Evolutionary conservation across 768 basidiomycete species (phyloP).

Genomic region (Tricholoma matsutake): DNA sequence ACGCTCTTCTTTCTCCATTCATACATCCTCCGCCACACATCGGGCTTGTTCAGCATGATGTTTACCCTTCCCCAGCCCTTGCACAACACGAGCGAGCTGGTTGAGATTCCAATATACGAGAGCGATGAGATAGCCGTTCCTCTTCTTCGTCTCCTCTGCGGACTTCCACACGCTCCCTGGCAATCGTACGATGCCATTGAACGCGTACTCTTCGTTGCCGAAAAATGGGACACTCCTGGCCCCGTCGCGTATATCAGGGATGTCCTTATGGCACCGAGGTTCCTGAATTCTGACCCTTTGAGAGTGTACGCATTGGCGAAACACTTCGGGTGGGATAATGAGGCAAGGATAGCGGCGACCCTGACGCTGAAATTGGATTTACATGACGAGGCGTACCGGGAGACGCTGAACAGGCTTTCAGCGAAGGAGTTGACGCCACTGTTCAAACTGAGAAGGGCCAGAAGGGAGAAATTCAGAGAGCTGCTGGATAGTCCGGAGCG

Average conservation of each 20-base stretch:
- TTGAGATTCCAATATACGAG: conserved; percentile 37
- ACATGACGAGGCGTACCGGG: conserved; percentile 36
- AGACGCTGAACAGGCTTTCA: conserved; percentile 44
- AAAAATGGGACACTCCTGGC: conserved; percentile 71
- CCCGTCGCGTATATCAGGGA: conserved; percentile 55
- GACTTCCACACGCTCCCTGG: conserved; percentile 47
- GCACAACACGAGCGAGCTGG: conserved; percentile 12
- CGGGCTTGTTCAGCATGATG: conserved; percentile 59
- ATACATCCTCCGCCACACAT: conserved; percentile 53
- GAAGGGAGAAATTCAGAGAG: conserved; percentile 47
- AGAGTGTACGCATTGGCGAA: conserved; percentile 54
- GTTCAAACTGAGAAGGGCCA: conserved; percentile 52
- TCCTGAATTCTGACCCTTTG: conserved; percentile 44
- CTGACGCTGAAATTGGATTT: conserved; percentile 56
- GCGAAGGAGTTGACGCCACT: conserved; percentile 53
- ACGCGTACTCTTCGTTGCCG: conserved; percentile 54
- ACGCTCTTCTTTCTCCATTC: conserved; percentile 56
- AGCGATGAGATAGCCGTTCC: conserved; percentile 46
- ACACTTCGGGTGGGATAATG: conserved; percentile 61
- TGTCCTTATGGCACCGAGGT: conserved; percentile 43
- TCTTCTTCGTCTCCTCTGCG: conserved; percentile 55
- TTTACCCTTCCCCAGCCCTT: conserved; percentile 53
- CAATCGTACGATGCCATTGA: conserved; percentile 52
- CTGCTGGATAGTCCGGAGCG: conserved; percentile 59
- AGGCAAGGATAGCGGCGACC: conserved; percentile 53